Conservation (phyloP, 2,329 filamentous ascomycete genomes). For the Huntiella omanensis region DNA sequence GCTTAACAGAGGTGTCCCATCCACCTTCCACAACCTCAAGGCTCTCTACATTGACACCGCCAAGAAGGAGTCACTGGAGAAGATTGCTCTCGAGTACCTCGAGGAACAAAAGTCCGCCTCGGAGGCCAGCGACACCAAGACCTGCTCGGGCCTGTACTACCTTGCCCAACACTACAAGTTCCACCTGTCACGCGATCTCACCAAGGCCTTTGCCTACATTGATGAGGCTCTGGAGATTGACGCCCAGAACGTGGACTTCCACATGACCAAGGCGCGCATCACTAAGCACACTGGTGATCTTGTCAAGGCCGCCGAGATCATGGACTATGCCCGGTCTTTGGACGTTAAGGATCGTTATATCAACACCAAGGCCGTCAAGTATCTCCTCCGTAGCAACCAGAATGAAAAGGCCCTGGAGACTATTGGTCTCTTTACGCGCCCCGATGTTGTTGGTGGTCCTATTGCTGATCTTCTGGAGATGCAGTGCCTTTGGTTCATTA, state of each 20-base stretch:
- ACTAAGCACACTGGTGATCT: slow-evolving; percentile 76
- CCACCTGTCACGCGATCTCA: slow-evolving; percentile 62
- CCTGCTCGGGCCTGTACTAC: slow-evolving; percentile 53
- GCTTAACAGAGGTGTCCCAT: slow-evolving; percentile 84
- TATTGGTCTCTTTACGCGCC: slow-evolving; percentile 84
- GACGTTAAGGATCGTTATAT: slow-evolving; percentile 91
- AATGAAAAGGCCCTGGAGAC: slow-evolving; percentile 72
- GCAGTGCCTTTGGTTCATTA: slow-evolving; percentile 96
- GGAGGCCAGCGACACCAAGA: slow-evolving; percentile 35
- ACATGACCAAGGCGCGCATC: slow-evolving; percentile 90
- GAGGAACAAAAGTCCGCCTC: slow-evolving; percentile 29
- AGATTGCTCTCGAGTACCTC: slow-evolving; percentile 63
- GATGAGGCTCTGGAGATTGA: slow-evolving; percentile 67
- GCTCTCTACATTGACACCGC: slow-evolving; percentile 61
- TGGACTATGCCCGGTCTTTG: slow-evolving; percentile 71
- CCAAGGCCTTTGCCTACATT: slow-evolving; percentile 64
- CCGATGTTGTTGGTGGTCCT: slow-evolving; percentile 73
- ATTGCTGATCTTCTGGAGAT: slow-evolving; percentile 87
- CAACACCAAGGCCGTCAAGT: slow-evolving; percentile 96
- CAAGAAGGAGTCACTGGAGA: slow-evolving; percentile 62
- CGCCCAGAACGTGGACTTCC: slow-evolving; percentile 69
- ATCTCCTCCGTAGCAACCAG: slow-evolving; percentile 82
- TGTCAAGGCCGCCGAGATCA: slow-evolving; percentile 61
- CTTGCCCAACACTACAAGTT: slow-evolving; percentile 97
- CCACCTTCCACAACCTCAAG: slow-evolving; percentile 92